Conservation (phyloP, 768 basidiomycete genomes). For the Gymnopilus dilepis region DNA sequence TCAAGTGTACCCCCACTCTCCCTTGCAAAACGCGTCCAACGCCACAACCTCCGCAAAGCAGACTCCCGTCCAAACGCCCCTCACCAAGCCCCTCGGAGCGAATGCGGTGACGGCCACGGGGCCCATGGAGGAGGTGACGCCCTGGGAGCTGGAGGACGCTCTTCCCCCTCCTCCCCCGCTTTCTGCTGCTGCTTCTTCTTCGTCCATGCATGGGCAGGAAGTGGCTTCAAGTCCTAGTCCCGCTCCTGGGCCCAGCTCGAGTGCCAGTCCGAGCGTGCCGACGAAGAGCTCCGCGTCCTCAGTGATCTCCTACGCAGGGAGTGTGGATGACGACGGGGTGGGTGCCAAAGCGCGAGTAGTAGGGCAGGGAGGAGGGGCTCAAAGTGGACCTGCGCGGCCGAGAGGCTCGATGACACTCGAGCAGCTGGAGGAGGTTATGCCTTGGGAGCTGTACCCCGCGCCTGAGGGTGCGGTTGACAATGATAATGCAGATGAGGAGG, state of each 20-base stretch:
- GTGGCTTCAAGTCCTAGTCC: neutral
- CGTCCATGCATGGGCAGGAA: neutral
- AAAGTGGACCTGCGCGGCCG: neutral
- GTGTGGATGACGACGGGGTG: neutral
- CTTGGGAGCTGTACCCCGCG: constrained; percentile 41
- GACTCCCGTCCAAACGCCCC: neutral
- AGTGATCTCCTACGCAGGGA: neutral
- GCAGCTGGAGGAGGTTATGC: constrained; percentile 36
- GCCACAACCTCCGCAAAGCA: neutral
- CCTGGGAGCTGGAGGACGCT: constrained; percentile 17
- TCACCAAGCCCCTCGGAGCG: neutral
- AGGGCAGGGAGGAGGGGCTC: neutral
- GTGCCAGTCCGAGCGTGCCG: no score
- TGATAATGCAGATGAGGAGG: neutral
- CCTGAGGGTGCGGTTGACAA: constrained; percentile 15
- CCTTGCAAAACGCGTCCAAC: no score
- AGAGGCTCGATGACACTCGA: constrained; percentile 31
- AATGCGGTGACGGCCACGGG: neutral
- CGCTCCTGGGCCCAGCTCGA: neutral
- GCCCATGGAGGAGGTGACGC: constrained; percentile 12
- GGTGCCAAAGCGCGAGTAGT: neutral
- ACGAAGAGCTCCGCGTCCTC: neutral
- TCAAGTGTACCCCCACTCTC: neutral
- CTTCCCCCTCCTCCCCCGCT: neutral
- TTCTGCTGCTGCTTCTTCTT: neutral